A percentile compares a stretch with the other conserved stretches of the same genome.
Conservation (phyloP, 257 asterid species). For the Solanum neorickii region DNA sequence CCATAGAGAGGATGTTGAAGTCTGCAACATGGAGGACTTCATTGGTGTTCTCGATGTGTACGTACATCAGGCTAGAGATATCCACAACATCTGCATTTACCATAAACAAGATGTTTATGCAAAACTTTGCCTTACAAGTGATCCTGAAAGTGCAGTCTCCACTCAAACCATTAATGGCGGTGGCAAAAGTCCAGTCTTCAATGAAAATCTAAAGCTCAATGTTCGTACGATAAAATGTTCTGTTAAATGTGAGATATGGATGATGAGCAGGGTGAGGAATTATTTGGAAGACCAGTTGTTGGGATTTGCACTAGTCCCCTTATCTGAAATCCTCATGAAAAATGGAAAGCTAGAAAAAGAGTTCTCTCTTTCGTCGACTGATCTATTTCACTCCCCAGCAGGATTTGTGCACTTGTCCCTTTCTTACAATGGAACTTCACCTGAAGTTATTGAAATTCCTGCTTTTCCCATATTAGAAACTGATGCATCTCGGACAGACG, state of each 20-base stretch:
- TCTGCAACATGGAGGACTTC: conserved; percentile 21
- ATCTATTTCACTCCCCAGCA: conserved; percentile 97
- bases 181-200: conserved; percentile 79
- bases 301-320: conserved; percentile 82
- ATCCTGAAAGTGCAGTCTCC: conserved; percentile 71
- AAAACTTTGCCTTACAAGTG: conserved; percentile 67
- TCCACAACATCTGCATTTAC: conserved; percentile 93
- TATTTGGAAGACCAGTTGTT: conserved; percentile 90
- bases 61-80: conserved; percentile 83
- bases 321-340: conserved; percentile 56
- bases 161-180: conserved; percentile 85
- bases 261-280: conserved; percentile 91
- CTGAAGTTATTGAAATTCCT: conserved; percentile 63
- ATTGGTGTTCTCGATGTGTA: conserved; percentile 71
- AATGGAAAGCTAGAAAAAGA: conserved; percentile 74
- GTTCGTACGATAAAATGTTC: conserved; percentile 57
- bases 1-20: conserved; percentile 23
- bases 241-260: conserved; percentile 91
- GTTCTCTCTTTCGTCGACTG: conserved; percentile 84
- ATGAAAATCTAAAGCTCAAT: conserved; percentile 49
- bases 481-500: conserved; percentile 18
- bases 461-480: conserved; percentile 19
- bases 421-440: conserved; percentile 49
- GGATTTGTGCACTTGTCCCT: conserved; percentile 83
- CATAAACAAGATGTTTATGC: conserved; percentile 95